Percentiles rank a stretch among this genome's conserved stretches.
phyloP scores from a whole-genome alignment of 306 rosid genomes.

The Casuarina glauca region DNA sequence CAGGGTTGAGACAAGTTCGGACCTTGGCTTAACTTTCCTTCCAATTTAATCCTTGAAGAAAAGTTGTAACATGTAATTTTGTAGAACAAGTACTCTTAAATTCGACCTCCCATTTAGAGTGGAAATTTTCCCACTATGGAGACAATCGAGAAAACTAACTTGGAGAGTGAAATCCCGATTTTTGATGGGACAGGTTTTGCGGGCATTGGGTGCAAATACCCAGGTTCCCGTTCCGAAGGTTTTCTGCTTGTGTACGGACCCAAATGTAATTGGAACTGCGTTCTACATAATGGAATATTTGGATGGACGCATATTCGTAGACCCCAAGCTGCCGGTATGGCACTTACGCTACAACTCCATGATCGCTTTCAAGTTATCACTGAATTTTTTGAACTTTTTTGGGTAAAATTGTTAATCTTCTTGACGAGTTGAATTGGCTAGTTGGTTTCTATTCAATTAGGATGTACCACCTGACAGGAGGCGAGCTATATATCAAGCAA shows the following conservation, averaged over 20 bases:
- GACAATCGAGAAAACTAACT: not conserved
- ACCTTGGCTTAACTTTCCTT: no score
- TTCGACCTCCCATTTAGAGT: no score
- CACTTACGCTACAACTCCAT: slow-evolving; percentile 10
- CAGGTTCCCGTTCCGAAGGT: slow-evolving; percentile 85
- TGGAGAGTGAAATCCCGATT: not conserved
- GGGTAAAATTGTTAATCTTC: not conserved
- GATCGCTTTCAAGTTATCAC: not conserved
- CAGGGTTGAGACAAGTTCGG: no score
- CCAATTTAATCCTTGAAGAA: no score
- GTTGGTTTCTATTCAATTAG: slow-evolving; percentile 36
- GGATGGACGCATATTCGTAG: slow-evolving; percentile 84
- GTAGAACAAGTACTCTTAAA: no score
- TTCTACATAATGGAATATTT: slow-evolving; percentile 94
- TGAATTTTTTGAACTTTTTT: not conserved
- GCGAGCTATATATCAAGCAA: slow-evolving; percentile 64
- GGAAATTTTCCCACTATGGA: no score
- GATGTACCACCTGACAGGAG: slow-evolving; percentile 66
- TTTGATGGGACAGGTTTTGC: slow-evolving; percentile 61
- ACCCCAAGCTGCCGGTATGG: slow-evolving; percentile 74
- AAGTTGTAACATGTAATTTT: no score
- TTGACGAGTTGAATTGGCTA: slow-evolving; percentile 28
- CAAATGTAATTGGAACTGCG: slow-evolving; percentile 72
- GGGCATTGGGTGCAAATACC: slow-evolving; percentile 67
- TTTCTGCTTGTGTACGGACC: slow-evolving; percentile 78